Conservation (phyloP, 1,284 basidiomycete species). For the Bondarzewia mesenterica region DNA sequence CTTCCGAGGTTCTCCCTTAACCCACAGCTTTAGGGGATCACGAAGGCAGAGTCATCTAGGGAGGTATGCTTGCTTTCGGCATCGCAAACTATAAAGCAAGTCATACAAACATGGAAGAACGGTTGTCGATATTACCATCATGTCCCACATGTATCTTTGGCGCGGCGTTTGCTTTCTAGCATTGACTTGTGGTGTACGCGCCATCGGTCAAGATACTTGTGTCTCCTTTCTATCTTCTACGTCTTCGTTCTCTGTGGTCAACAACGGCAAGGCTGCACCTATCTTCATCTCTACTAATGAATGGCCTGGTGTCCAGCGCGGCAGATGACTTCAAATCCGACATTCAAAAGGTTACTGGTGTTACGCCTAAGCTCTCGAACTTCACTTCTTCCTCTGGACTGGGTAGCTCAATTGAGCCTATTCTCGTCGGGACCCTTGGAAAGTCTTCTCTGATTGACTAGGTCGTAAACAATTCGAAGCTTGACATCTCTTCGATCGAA, state of each 20-base stretch:
- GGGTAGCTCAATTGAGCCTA: slow-evolving; percentile 24
- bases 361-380: slow-evolving; percentile 40
- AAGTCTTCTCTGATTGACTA: slow-evolving; percentile 49
- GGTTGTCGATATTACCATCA: too few species aligned
- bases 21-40: too few species aligned
- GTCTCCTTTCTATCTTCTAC: slow-evolving; percentile 26
- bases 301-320: slow-evolving; percentile 58
- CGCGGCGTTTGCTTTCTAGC: not conserved
- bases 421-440: slow-evolving; percentile 62
- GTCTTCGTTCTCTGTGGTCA: slow-evolving; percentile 30
- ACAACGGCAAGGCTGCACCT: slow-evolving; percentile 35
- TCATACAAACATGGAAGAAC: too few species aligned
- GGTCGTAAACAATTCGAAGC: slow-evolving; percentile 41
- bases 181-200: slow-evolving; percentile 8
- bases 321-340: slow-evolving; percentile 54
- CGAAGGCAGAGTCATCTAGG: too few species aligned
- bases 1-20: too few species aligned
- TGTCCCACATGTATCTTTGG: not conserved
- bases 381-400: slow-evolving; percentile 23
- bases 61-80: too few species aligned
- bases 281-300: slow-evolving; percentile 48
- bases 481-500: slow-evolving; percentile 48
- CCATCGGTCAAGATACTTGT: slow-evolving; percentile 26
- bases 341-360: slow-evolving; percentile 51
- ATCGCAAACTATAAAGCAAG: too few species aligned